Conservation (phyloP, 768 basidiomycete species). For the Suillus weaverae region DNA sequence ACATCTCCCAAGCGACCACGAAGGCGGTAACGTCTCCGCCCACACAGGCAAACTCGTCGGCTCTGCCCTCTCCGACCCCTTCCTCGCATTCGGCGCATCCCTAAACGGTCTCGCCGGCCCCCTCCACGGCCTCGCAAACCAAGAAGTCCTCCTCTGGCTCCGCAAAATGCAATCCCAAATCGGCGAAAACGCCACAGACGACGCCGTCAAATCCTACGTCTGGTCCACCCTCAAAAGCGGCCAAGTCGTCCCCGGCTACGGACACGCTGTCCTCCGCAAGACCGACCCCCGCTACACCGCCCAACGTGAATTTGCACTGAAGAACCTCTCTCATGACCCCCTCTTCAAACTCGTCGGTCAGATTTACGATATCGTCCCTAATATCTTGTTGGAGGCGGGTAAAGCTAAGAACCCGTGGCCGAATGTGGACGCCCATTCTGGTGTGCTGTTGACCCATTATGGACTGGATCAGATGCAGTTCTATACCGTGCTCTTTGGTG, state of each 20-base stretch:
- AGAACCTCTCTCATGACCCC: constrained; percentile 83
- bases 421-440: constrained; percentile 97
- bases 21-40: constrained; percentile 97
- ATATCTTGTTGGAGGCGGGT: constrained; percentile 88
- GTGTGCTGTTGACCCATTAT: constrained; percentile 83
- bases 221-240: constrained; percentile 93
- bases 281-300: constrained; percentile 92
- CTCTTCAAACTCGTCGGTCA: constrained; percentile 94
- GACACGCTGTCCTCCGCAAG: constrained; percentile 84
- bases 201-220: constrained; percentile 89
- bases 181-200: constrained; percentile 82
- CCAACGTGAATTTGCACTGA: constrained; percentile 85
- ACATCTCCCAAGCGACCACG: constrained; percentile 70
- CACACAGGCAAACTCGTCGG: constrained; percentile 93
- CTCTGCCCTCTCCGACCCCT: constrained; percentile 95
- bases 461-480: constrained; percentile 90
- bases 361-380: constrained; percentile 84
- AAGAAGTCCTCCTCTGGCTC: constrained; percentile 94
- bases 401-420: constrained; percentile 96
- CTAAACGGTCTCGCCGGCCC: constrained; percentile 97
- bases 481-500: constrained; percentile 97
- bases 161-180: constrained; percentile 90
- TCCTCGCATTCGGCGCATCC: constrained; percentile 91
- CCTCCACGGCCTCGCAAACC: constrained; percentile 95
- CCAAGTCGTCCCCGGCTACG: constrained; percentile 92